phyloP scores from a whole-genome alignment of 1,284 basidiomycete genomes.

The Tremellales sp. region DNA sequence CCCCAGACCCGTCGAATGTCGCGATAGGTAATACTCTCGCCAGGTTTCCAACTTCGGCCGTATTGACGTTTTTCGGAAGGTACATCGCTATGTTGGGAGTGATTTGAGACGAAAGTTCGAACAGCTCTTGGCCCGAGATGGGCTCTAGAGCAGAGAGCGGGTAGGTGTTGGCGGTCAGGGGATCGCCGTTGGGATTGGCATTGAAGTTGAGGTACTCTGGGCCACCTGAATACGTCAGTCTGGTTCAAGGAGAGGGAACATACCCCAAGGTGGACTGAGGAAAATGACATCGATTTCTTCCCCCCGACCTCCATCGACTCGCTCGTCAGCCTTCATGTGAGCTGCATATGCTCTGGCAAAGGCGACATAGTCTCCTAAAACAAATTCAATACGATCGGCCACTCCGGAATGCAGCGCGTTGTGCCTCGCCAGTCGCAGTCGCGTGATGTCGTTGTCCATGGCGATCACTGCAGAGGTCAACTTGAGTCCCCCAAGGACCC shows the following conservation, averaged over 20 bases:
- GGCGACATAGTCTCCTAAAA: slow-evolving; percentile 78
- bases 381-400: slow-evolving; percentile 86
- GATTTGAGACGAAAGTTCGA: slow-evolving; percentile 61
- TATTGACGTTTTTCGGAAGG: slow-evolving; percentile 75
- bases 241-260: slow-evolving; percentile 44
- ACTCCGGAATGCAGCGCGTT: slow-evolving; percentile 93
- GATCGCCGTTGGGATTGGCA: slow-evolving; percentile 5
- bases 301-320: slow-evolving; percentile 22
- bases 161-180: slow-evolving; percentile 56
- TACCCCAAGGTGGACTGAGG: slow-evolving; percentile 90
- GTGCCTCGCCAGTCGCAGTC: slow-evolving; percentile 80
- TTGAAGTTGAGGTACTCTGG: slow-evolving; percentile 35
- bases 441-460: slow-evolving; percentile 76
- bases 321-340: slow-evolving; percentile 27
- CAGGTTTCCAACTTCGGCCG: slow-evolving; percentile 68
- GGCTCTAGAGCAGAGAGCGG: slow-evolving; percentile 70
- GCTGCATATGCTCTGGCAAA: slow-evolving; percentile 62
- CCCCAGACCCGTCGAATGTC: slow-evolving; percentile 1
- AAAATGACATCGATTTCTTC: slow-evolving; percentile 78
- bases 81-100: slow-evolving; percentile 83
- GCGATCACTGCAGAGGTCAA: slow-evolving; percentile 68
- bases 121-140: slow-evolving; percentile 74
- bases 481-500: not conserved
- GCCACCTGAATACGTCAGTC: slow-evolving; percentile 7
- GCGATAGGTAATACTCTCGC: slow-evolving; percentile 20